Base-by-base conservation (phyloP, 2,329 filamentous ascomycete species). In the Sordariomycetes sp. region DNA sequence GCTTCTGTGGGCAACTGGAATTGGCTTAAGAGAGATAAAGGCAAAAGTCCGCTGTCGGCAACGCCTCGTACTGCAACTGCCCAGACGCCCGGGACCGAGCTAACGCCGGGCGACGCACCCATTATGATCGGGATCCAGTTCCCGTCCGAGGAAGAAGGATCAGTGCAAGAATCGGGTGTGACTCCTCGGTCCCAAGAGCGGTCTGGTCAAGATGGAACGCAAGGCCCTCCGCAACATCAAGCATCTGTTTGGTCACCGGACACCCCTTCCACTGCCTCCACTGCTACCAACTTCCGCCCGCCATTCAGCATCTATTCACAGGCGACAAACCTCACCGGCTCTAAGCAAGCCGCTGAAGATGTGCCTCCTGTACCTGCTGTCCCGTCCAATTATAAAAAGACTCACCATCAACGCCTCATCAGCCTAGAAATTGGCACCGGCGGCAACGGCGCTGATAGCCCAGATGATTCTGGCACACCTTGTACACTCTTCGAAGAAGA, bases 401-500 rank as follows among this genome's bases (percentile, higher is more conserved):
- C 39, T 10, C 38, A 37, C 6, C 56, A 53, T 31, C 57, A 59
- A 32, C 49, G 46, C 21, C 46, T 55, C 16, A 59, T 63, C 17
- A 63, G 57, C 40, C 57, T 59, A 7, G 53, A 56, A 19, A 39
- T 51, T 18, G 43, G 39, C n/a, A n/a, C n/a, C 4, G 39, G 39
- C 4, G 43, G 37, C 20, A 38, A 41, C 24, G 64, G 66, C 24
- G 49, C 53, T 4, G 66, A 75, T n/a, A 14, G 24, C 19, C 14
- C 12, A n/a, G 64, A 72, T 3, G 67, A 73, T 9, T 55, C 60
- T 5, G 63, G 59, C 25, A 80, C 75, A 1, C 74, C 75, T 1
- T 73, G 68, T 37, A 85, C 81, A 1, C 61, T 82, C 2, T 85
- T 85, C 42, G 81, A 85, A 47, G 81, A 85, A 48, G 80, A 84